phyloP scores from a whole-genome alignment of 192 early-diverging fungal species.

The Ramicandelaber brevisporus region DNA sequence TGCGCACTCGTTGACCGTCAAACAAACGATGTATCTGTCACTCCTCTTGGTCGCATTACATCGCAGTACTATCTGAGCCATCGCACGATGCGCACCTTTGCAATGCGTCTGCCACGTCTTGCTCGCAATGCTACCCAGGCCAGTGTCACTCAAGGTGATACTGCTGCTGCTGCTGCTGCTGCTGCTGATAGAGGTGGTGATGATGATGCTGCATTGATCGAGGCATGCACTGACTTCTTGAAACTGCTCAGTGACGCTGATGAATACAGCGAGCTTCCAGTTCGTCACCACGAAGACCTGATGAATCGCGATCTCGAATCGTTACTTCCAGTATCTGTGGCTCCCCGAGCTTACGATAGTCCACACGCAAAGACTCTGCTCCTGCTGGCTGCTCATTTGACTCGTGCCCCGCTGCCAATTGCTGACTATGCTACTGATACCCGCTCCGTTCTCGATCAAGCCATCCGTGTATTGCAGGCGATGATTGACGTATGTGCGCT shows the following conservation, averaged over 20 bases:
- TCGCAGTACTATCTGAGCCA: conserved; percentile 83
- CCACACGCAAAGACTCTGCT: conserved; percentile 81
- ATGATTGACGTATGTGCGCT: conserved; percentile 96
- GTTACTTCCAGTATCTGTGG: conserved; percentile 34
- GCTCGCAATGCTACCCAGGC: no score
- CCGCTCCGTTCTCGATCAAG: conserved; percentile 69
- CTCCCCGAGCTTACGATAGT: conserved; percentile 37
- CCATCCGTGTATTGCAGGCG: conserved; percentile 76
- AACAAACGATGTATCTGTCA: conserved; percentile 25
- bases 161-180: conserved; percentile 24
- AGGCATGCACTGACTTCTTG: no score
- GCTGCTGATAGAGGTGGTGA: no score
- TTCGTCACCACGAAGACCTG: conserved; percentile 86
- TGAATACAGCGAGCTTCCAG: conserved; percentile 80
- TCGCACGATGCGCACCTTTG: conserved; percentile 45
- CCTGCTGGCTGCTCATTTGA: conserved; percentile 69
- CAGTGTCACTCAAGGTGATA: conserved; percentile 6
- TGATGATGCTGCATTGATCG: no score
- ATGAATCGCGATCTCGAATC: conserved; percentile 62
- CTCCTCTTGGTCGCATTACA: conserved; percentile 55
- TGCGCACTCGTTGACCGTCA: conserved; percentile 44
- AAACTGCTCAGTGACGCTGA: conserved; percentile 51
- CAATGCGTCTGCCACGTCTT: conserved; percentile 21
- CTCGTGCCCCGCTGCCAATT: conserved; percentile 51
- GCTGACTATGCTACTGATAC: conserved; percentile 83